Evolutionary conservation across 2,329 filamentous ascomycete genomes (phyloP).

Genomic region (Neonectria ditissima): DNA sequence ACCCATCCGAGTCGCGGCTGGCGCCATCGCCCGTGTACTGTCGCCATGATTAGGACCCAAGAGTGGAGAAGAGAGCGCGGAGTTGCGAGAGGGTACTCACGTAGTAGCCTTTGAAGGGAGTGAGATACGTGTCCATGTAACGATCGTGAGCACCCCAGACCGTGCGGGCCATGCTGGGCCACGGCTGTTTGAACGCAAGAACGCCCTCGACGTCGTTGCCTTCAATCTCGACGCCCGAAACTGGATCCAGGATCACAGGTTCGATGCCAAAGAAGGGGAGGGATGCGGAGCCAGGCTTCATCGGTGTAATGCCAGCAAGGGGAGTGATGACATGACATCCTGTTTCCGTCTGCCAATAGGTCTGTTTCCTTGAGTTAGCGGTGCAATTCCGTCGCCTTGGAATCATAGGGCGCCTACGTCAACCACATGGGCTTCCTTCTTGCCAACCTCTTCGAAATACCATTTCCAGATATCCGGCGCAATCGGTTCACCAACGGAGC

Average conservation of each 20-base stretch:
- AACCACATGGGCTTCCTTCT: conserved; percentile 87
- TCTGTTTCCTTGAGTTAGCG: conserved; percentile 68
- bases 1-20: conserved; percentile 91
- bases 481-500: conserved; percentile 94
- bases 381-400: rapidly evolving
- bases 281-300: conserved; percentile 92
- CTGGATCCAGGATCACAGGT: conserved; percentile 91
- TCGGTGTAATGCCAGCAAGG: conserved; percentile 88
- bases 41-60: background rate
- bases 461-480: conserved; percentile 98
- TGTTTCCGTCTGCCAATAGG: conserved; percentile 98
- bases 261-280: conserved; percentile 98
- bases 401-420: conserved; percentile 74
- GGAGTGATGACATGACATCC: conserved; percentile 94
- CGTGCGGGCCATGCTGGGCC: conserved; percentile 97
- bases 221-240: conserved; percentile 86
- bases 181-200: conserved; percentile 91
- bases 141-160: conserved; percentile 95
- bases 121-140: conserved; percentile 96
- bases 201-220: conserved; percentile 95
- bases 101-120: conserved; percentile 95
- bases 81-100: conserved; percentile 63
- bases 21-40: conserved; percentile 91
- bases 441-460: conserved; percentile 93
- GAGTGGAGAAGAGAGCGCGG: rapidly evolving